A percentile compares a stretch with the other conserved stretches of the same genome.
These are phyloP conservation scores for Tilletia walkeri DNA, from an alignment of 1,284 basidiomycete genomes.

Conservation along the genomic window DNA sequence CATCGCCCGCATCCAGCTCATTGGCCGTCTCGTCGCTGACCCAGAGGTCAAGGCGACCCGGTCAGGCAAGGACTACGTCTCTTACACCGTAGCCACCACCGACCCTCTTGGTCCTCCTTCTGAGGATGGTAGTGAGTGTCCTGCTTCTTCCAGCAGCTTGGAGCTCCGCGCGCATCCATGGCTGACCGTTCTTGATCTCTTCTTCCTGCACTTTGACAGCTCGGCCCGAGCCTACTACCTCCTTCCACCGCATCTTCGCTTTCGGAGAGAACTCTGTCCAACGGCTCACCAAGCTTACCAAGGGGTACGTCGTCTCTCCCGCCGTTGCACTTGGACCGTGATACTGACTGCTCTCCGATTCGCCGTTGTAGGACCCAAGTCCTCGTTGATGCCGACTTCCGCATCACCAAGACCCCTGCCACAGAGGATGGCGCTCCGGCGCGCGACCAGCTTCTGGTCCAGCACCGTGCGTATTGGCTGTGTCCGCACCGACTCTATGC, in stretches of 20 bases:
- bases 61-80: conserved; percentile 52
- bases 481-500: background rate
- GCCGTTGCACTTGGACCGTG: background rate
- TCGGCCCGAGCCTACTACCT: conserved; percentile 29
- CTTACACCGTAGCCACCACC: conserved; percentile 51
- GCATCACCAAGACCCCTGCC: conserved; percentile 35
- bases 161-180: background rate
- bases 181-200: background rate
- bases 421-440: conserved; percentile 31
- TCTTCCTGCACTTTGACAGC: background rate
- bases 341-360: conserved; percentile 4
- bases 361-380: conserved; percentile 34
- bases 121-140: conserved; percentile 33
- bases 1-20: conserved; percentile 49
- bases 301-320: conserved; percentile 30
- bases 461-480: conserved; percentile 38
- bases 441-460: conserved; percentile 33
- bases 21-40: conserved; percentile 49
- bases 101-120: conserved; percentile 46
- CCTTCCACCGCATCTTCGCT: conserved; percentile 47
- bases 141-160: too few species aligned
- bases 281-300: conserved; percentile 42
- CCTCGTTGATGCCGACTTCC: conserved; percentile 50
- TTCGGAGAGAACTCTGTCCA: conserved; percentile 45
- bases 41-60: conserved; percentile 49